Conservation (phyloP, 2,329 filamentous ascomycete genomes). For the Pestalotiopsis sp. region DNA sequence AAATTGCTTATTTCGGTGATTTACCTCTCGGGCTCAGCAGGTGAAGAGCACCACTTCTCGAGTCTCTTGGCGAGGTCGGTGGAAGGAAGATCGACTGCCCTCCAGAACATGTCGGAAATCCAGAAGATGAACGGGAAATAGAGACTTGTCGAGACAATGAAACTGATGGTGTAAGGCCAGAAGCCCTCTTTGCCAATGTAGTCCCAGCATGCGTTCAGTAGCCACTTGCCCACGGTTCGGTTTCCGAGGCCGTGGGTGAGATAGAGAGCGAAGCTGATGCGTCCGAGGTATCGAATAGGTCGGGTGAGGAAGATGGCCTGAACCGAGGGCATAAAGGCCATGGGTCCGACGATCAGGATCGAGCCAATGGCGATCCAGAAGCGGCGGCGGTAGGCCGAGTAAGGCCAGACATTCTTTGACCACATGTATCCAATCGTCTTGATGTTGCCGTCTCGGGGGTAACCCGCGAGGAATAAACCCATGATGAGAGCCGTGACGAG, state of each 20-base stretch:
- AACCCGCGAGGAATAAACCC: slow-evolving; percentile 30
- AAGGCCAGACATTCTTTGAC: slow-evolving; percentile 31
- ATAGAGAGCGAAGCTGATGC: slow-evolving; percentile 61
- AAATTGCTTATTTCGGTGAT: neutral
- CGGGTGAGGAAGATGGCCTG: slow-evolving; percentile 29
- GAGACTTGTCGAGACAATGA: slow-evolving; percentile 24
- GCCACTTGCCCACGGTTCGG: slow-evolving; percentile 28
- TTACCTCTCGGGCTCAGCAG: neutral
- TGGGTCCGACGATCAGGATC: slow-evolving; percentile 37
- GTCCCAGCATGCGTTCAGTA: slow-evolving; percentile 31
- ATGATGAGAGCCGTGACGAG: slow-evolving; percentile 25
- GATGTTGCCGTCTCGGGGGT: slow-evolving; percentile 29
- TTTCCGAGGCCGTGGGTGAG: slow-evolving; percentile 54
- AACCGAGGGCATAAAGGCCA: slow-evolving; percentile 27
- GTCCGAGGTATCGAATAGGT: slow-evolving; percentile 57
- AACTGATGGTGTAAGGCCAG: slow-evolving; percentile 29
- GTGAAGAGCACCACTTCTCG: slow-evolving; percentile 27
- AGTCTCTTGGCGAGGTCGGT: slow-evolving; percentile 29
- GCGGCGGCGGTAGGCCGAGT: slow-evolving; percentile 30
- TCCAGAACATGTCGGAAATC: slow-evolving; percentile 54
- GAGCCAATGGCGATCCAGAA: slow-evolving; percentile 34
- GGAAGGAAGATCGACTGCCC: slow-evolving; percentile 29
- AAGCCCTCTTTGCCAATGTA: slow-evolving; percentile 32
- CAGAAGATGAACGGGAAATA: slow-evolving; percentile 45
- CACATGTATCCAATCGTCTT: slow-evolving; percentile 30